Conservation (phyloP, 139 green algal species). For the Chlamydomonas sp. region DNA sequence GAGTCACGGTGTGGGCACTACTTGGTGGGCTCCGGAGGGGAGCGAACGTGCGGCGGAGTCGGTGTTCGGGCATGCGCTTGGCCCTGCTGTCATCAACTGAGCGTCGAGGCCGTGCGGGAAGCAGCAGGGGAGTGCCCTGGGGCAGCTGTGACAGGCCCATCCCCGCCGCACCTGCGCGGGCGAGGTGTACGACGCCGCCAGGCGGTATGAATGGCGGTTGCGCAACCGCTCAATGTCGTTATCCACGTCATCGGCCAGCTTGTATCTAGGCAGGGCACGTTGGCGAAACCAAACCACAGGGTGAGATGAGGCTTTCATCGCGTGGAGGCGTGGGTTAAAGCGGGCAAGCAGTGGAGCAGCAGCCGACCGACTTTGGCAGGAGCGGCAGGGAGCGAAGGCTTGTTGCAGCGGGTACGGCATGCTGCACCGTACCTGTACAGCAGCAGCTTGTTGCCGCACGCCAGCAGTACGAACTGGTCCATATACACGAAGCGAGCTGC, state of each 20-base stretch:
- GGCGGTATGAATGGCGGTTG: slow-evolving; percentile 52
- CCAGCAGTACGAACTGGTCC: slow-evolving; percentile 64
- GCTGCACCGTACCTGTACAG: slow-evolving; percentile 57
- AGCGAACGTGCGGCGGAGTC: too few relatives aligned
- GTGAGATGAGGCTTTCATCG: not conserved
- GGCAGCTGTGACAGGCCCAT: too few relatives aligned
- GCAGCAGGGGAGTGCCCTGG: too few relatives aligned
- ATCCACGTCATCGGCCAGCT: slow-evolving; percentile 48
- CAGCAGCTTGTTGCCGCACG: slow-evolving; percentile 62
- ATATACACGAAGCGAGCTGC: slow-evolving; percentile 65
- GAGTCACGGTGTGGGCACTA: too few relatives aligned
- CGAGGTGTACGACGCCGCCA: slow-evolving; percentile 45
- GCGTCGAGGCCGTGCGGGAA: too few relatives aligned
- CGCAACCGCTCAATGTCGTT: slow-evolving; percentile 65
- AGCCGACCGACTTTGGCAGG: too few relatives aligned
- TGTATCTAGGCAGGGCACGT: slow-evolving; percentile 39
- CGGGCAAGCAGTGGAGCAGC: not conserved
- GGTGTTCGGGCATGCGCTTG: too few relatives aligned
- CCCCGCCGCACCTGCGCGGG: slow-evolving; percentile 18
- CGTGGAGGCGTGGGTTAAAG: not conserved
- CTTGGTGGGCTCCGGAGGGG: too few relatives aligned
- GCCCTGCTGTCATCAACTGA: too few relatives aligned
- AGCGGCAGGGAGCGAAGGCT: not conserved
- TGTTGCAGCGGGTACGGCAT: not conserved
- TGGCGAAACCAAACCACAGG: not conserved